These are phyloP conservation scores for Aegilops bicornis DNA, from an alignment of 176 grass and related monocot species.

Conservation along the genomic window DNA sequence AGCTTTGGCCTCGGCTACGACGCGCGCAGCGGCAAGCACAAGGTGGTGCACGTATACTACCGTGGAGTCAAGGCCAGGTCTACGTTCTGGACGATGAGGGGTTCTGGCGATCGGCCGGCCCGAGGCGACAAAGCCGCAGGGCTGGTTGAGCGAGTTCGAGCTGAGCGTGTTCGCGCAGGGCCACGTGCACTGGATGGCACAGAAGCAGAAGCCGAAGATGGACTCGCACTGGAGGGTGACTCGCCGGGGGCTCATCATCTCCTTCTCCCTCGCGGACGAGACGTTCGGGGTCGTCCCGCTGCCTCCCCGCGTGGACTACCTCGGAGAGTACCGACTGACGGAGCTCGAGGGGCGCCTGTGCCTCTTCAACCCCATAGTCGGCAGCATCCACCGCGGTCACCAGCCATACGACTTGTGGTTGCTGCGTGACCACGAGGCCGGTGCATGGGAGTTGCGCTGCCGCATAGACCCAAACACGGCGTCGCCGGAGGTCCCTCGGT, in stretches of 20 bases:
- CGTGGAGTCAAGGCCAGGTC: neutral
- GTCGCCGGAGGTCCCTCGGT: neutral
- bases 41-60: conserved; percentile 5
- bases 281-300: neutral
- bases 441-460: neutral
- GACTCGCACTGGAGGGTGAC: too few relatives aligned
- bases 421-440: neutral
- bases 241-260: neutral
- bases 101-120: neutral
- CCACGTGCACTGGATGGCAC: neutral
- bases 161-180: neutral
- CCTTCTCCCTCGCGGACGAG: neutral
- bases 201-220: neutral
- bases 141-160: neutral
- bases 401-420: neutral
- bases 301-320: neutral
- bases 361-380: neutral
- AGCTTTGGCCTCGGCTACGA: neutral
- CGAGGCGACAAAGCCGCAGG: neutral
- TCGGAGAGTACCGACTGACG: neutral
- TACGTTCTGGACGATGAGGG: neutral
- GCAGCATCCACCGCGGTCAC: neutral
- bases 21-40: conserved; percentile 5
- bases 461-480: neutral
- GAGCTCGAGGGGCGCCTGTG: neutral